phyloP scores from a whole-genome alignment of 2,329 filamentous ascomycete genomes.

The Dothiorella sarmentorum region DNA sequence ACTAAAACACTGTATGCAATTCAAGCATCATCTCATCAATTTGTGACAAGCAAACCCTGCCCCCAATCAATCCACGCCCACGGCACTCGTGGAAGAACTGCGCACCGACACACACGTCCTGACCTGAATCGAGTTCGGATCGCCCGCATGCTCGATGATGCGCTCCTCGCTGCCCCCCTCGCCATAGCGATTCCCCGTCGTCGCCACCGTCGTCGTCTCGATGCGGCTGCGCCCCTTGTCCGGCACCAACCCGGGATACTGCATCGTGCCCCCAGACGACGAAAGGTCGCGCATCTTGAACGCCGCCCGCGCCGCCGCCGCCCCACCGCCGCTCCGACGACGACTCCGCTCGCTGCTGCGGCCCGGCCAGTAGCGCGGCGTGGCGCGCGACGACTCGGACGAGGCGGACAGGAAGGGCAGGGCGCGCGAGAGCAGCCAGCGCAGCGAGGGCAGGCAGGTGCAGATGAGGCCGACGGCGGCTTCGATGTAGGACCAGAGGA shows the following conservation, averaged over 20 bases:
- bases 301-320: neutral
- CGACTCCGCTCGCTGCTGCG: no score
- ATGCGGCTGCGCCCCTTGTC: constrained; percentile 7
- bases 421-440: constrained; percentile 19
- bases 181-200: neutral
- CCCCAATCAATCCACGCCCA: neutral
- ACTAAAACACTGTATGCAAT: no score
- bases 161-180: constrained; percentile 19
- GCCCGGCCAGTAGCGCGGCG: neutral
- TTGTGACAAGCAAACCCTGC: no score
- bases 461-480: constrained; percentile 28
- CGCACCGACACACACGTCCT: constrained; percentile 9
- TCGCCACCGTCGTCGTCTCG: neutral
- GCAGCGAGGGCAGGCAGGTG: constrained; percentile 28
- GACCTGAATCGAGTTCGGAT: neutral
- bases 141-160: constrained; percentile 10
- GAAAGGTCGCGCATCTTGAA: constrained; percentile 3
- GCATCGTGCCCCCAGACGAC: constrained; percentile 7
- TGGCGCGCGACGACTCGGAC: neutral
- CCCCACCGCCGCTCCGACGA: no score
- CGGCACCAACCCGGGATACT: neutral
- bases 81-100: neutral
- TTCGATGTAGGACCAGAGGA: constrained; percentile 31
- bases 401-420: constrained; percentile 15
- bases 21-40: neutral